These are phyloP conservation scores for Citrus mangshanensis DNA, from an alignment of 345 rosid species.

Conservation along the genomic window DNA sequence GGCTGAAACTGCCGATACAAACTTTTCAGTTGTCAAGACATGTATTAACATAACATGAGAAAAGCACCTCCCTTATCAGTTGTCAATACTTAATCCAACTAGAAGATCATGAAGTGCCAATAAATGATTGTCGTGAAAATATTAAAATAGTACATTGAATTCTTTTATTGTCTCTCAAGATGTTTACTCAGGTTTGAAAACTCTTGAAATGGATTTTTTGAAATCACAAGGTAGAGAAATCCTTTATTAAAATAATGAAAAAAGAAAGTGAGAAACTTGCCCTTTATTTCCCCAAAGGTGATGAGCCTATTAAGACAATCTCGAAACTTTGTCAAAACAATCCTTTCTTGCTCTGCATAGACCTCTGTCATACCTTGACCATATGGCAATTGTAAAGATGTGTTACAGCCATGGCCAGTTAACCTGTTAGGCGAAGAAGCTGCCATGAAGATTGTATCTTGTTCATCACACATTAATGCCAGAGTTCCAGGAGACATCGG, in stretches of 20 bases:
- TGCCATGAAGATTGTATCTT: constrained; percentile 76
- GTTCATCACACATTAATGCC: constrained; percentile 98
- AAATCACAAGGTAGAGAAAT: neutral
- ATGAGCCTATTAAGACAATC: constrained; percentile 87
- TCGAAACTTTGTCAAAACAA: constrained; percentile 68
- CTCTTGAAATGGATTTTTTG: neutral
- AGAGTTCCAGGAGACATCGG: constrained; percentile 98
- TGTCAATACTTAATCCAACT: neutral
- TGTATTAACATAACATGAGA: neutral
- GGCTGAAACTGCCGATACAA: neutral
- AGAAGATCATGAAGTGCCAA: neutral
- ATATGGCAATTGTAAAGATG: constrained; percentile 46
- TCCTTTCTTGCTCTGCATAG: constrained; percentile 81
- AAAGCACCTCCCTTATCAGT: neutral
- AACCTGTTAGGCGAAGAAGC: constrained; percentile 63
- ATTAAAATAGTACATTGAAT: neutral
- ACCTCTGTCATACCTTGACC: constrained; percentile 61
- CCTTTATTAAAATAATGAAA: neutral
- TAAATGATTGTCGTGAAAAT: neutral
- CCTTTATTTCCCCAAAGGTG: constrained; percentile 83
- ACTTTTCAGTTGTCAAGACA: neutral
- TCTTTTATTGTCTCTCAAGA: neutral
- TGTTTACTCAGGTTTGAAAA: constrained; percentile 1
- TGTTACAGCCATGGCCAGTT: constrained; percentile 42
- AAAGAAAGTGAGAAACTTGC: constrained; percentile 34